phyloP scores from a whole-genome alignment of 164 flowering plant genomes.

The Umbellularia californica region DNA sequence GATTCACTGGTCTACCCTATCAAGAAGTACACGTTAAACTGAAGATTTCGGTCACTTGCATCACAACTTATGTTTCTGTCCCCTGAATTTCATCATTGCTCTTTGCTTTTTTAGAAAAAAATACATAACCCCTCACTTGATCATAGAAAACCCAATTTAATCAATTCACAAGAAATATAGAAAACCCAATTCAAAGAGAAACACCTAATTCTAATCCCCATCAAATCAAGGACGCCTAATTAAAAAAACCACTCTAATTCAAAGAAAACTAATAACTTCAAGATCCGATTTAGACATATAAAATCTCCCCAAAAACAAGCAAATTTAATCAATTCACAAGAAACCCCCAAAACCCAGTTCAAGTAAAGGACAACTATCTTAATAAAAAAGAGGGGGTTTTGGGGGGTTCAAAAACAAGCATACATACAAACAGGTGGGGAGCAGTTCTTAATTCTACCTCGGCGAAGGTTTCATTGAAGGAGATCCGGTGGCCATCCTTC shows the following conservation, averaged over 20 bases:
- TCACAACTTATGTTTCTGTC: no score
- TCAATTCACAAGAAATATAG: no score
- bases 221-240: no score
- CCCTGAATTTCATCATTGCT: no score
- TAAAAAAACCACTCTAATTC: not conserved
- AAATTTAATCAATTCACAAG: not conserved
- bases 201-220: no score
- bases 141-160: not conserved
- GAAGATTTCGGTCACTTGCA: no score
- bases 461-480: conserved; percentile 84
- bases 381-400: not conserved
- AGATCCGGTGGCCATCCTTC: conserved; percentile 90
- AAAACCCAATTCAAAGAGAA: no score
- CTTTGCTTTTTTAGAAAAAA: no score
- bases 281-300: not conserved
- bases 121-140: not conserved
- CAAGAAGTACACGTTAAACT: not conserved
- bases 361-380: not conserved
- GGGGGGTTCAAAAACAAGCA: not conserved
- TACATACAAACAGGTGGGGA: not conserved
- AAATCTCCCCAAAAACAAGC: not conserved
- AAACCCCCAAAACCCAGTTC: not conserved
- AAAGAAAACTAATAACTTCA: not conserved
- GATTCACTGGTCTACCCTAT: not conserved
- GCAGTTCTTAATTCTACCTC: conserved; percentile 35